Percentiles rank a stretch among this genome's conserved stretches.
Evolutionary conservation across 768 basidiomycete genomes (phyloP).

Genomic region (Daedaleopsis nitida): DNA sequence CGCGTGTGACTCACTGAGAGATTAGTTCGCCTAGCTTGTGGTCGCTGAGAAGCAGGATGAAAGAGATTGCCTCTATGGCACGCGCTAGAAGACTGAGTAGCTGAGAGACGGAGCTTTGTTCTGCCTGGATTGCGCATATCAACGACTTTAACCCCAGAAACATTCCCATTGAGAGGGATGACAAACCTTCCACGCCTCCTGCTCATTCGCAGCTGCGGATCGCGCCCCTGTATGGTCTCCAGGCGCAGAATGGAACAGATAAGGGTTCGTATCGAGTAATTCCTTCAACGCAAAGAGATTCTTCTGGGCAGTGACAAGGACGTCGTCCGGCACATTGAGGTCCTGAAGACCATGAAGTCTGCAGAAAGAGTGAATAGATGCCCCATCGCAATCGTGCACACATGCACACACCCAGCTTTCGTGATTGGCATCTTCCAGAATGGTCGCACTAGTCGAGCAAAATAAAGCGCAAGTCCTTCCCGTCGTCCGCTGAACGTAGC

Average conservation of each 20-base stretch:
- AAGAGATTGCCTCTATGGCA: conserved; percentile 93
- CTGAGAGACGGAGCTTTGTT: conserved; percentile 81
- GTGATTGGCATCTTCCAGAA: conserved; percentile 88
- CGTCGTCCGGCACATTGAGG: conserved; percentile 63
- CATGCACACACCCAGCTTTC: conserved; percentile 51
- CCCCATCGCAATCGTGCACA: not conserved
- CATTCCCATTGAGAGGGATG: conserved; percentile 1
- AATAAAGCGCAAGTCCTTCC: conserved; percentile 86
- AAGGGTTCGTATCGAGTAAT: conserved; percentile 79
- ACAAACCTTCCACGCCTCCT: conserved; percentile 87
- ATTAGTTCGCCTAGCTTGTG: conserved; percentile 87
- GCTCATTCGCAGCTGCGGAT: conserved; percentile 59
- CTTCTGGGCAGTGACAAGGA: conserved; percentile 71
- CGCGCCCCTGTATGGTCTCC: conserved; percentile 65
- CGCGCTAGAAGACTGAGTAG: conserved; percentile 74
- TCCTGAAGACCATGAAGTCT: conserved; percentile 52
- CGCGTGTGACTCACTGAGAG: conserved; percentile 56
- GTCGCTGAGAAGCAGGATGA: conserved; percentile 89
- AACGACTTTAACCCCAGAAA: not conserved
- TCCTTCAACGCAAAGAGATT: conserved; percentile 78
- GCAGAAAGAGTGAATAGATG: not conserved
- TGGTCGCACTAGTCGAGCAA: conserved; percentile 82
- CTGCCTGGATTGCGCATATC: conserved; percentile 50
- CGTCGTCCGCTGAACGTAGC: conserved; percentile 85
- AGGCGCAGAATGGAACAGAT: conserved; percentile 82